Base-by-base conservation (phyloP, 495 filamentous ascomycete genomes). In the Geopyxis carbonaria region DNA sequence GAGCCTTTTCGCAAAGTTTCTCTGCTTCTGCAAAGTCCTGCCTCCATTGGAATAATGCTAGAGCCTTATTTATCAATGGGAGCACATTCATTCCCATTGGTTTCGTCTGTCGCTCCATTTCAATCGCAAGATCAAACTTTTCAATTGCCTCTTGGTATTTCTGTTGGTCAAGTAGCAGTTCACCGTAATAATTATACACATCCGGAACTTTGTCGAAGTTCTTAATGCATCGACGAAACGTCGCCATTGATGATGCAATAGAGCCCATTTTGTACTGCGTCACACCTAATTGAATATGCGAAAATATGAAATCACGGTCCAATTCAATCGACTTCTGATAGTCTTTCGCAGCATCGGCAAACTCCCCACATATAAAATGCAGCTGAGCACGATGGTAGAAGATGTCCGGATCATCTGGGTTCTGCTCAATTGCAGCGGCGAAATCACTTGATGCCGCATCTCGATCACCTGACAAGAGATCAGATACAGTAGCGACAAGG, bases 211-310 rank as follows among this genome's bases (percentile, higher is more conserved):
- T 80, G 46, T 84, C 80, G 53, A 99, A 99, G 62, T 91, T 93
- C 78, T 95, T 99, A 52, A 94, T 86, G 55, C 85, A 92, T 22
- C 86, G 70, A 44, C 89, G 70, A 73, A 99, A 99, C 4, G 91
- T 95, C 10, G 91, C 84, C 84, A 94, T 95, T 19, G 86, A 92
- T 5, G 86, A 93, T 2, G 89, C 89, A 34, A 95, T 79, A 7
- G 84, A 93, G 41, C 89, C 91, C 83, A 94, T 91, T 75, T 99
- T 99, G 64, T 99, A 99, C 62, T 99, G 89, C 31, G 89, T 99
- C 28, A 99, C 89, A 62, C 89, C 89, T 36, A 99, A 80, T 59
- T 99, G 89, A 50, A 99, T 95, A 67, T 97, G 89, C 7, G 89
- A 95, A 69, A 91, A 97, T 64, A 97, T 97, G 61, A 97, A 97